Evolutionary conservation across 164 flowering plant species (phyloP).

Genomic region (Magnolia kwangsiensis): DNA sequence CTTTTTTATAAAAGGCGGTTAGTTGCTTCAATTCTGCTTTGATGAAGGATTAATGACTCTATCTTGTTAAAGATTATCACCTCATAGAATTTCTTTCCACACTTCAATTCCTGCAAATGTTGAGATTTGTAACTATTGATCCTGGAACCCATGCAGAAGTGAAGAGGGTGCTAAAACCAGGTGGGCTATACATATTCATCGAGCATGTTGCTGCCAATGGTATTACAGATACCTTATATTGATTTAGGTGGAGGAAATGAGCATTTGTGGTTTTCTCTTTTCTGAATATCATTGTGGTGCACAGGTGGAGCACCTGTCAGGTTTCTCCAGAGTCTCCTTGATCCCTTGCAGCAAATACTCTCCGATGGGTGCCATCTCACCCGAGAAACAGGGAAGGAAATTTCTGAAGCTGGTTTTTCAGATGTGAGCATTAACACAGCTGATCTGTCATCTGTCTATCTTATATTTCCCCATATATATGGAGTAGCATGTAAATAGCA

Average conservation of each 20-base stretch:
- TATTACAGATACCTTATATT: conserved; percentile 17
- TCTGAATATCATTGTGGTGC: background rate
- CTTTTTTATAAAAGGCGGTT: too few species aligned
- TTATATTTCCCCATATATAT: conserved; percentile 63
- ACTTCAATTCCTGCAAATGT: background rate
- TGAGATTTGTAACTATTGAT: background rate
- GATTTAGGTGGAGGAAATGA: background rate
- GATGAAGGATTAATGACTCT: background rate
- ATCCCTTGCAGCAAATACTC: conserved; percentile 72
- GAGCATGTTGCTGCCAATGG: conserved; percentile 94
- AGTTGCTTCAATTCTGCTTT: background rate
- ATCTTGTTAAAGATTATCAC: background rate
- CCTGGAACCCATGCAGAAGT: conserved; percentile 41
- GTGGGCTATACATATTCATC: conserved; percentile 70
- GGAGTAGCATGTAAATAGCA: conserved; percentile 61
- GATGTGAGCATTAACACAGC: conserved; percentile 31
- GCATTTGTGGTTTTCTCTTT: background rate
- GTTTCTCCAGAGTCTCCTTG: conserved; percentile 48
- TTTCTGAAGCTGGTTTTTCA: conserved; percentile 69
- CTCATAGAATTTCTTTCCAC: background rate
- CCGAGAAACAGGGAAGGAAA: conserved; percentile 58
- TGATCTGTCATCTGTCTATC: conserved; percentile 29
- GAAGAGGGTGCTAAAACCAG: conserved; percentile 81
- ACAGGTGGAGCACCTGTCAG: conserved; percentile 71
- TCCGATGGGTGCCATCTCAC: conserved; percentile 92